Evolutionary conservation across 192 early-diverging fungal genomes (phyloP), one percentile per base, ranked within the genome.

Genomic region (Dispira simplex): DNA sequence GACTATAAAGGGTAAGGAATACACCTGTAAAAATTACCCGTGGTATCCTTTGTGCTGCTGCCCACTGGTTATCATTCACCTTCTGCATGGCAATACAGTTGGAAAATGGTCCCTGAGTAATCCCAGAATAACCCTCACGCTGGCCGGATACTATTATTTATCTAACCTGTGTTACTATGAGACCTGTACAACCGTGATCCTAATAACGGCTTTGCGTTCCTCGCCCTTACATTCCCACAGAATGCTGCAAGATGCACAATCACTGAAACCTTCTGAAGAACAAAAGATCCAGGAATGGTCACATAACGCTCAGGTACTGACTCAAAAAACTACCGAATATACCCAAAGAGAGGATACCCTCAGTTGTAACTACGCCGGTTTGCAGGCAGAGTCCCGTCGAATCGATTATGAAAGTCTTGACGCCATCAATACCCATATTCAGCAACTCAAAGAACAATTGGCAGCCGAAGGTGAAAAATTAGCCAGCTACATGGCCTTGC

Each of bases 231-330:
- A 39, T 39, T 39, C 6, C 32, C 32, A 39, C 48, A 46, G 39
- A 26, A 20, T 72, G 46, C 58, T 77, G 14, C 68, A 66, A 11
- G 23, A 63, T 11, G 64, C 70, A 5, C 18, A 12, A 11, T n/a
- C 11, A 14, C 65, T 54, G 6, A 66, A 66, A 0, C 62, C 66
- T 10, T 52, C 71, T 12, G 76, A 77, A 51, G 66, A 73, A 54
- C 72, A 74, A 46, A 77, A 77, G 65, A 66, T 70, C 0, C 58
- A 70, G 3, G 76, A 77, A 46, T 77, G 76, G 76, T 44, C 55
- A 62, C 65, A 72, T 18, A 77, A 77, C 46, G 64, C 73, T 0
- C 54, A 64, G 18, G 64, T 77, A 6, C 63, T 77, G 2, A 49
- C 39, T 13, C 68, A 67, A 46, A 77, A 77, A 56, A 52, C 58